Evolutionary conservation across 2,329 filamentous ascomycete genomes (phyloP).

Genomic region (Microcyclospora tardicrescens): DNA sequence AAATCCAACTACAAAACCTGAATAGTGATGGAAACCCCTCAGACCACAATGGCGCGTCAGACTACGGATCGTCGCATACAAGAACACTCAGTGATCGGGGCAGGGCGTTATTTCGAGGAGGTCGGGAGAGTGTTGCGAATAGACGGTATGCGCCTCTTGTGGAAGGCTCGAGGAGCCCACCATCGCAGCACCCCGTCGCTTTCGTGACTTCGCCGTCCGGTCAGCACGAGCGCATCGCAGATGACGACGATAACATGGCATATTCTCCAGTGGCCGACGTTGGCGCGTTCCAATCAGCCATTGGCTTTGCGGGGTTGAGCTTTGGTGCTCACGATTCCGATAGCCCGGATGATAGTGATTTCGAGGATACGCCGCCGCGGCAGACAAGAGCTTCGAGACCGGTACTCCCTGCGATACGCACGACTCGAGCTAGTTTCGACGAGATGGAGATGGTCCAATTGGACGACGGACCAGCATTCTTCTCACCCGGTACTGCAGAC

Average conservation of each 20-base stretch:
- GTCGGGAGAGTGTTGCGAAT: slow-evolving; percentile 19
- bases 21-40: slow-evolving; percentile 17
- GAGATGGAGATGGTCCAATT: slow-evolving; percentile 35
- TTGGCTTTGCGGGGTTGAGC: slow-evolving; percentile 34
- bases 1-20: slow-evolving; percentile 49
- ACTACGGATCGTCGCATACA: slow-evolving; percentile 24
- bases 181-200: slow-evolving; percentile 16
- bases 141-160: slow-evolving; percentile 36
- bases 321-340: slow-evolving; percentile 24
- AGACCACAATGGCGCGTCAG: slow-evolving; percentile 17
- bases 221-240: slow-evolving; percentile 17
- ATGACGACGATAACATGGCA: slow-evolving; percentile 25
- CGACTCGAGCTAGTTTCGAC: slow-evolving; percentile 12
- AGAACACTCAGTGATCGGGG: slow-evolving; percentile 37
- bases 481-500: slow-evolving; percentile 31
- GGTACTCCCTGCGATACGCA: slow-evolving; percentile 20
- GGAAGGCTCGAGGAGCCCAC: slow-evolving; percentile 29
- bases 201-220: slow-evolving; percentile 26
- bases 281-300: slow-evolving; percentile 36
- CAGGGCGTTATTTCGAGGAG: slow-evolving; percentile 32
- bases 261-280: slow-evolving; percentile 33
- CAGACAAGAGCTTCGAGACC: slow-evolving; percentile 9
- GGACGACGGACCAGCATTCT: slow-evolving; percentile 41
- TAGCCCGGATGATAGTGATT: slow-evolving; percentile 5
- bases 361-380: slow-evolving; percentile 9